These are phyloP conservation scores for Marasmius sp. DNA, from an alignment of 1,284 basidiomycete genomes.

Conservation along the genomic window DNA sequence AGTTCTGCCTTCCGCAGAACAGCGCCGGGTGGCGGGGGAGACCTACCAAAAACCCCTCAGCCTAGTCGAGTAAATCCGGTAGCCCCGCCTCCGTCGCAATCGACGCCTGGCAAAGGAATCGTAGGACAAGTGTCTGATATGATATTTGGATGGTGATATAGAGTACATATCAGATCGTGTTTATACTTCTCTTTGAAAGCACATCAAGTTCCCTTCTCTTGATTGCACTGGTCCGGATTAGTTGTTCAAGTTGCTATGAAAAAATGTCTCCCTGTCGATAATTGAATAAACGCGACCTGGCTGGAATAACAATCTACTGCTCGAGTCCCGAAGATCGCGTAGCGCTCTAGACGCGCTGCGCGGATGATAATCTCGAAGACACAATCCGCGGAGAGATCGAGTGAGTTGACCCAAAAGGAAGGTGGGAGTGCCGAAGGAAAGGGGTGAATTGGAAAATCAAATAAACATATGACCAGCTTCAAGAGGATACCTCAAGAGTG, in stretches of 20 bases:
- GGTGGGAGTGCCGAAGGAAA: neutral
- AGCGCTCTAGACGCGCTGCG: neutral
- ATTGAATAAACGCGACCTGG: too few species aligned
- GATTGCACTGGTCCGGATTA: neutral
- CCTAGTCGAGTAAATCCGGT: slow-evolving; percentile 1
- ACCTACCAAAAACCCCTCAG: slow-evolving; percentile 1
- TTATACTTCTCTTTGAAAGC: neutral
- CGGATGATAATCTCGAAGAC: neutral
- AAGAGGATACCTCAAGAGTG: neutral
- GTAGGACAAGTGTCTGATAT: slow-evolving; percentile 74
- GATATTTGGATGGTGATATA: slow-evolving; percentile 72
- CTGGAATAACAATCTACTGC: too few species aligned
- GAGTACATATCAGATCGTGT: neutral
- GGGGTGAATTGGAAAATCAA: neutral
- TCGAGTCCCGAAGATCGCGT: too few species aligned
- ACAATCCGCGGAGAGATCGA: neutral
- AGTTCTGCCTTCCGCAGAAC: slow-evolving; percentile 64
- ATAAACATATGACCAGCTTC: neutral
- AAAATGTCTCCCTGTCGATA: too few species aligned
- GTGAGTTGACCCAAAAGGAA: neutral
- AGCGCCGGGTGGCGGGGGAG: slow-evolving; percentile 18
- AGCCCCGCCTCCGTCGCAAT: slow-evolving; percentile 18
- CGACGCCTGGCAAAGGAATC: slow-evolving; percentile 53
- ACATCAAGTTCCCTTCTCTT: neutral
- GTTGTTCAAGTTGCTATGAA: too few species aligned